Evolutionary conservation across 1,284 basidiomycete genomes (phyloP).

Genomic region (Heliocybe sulcata): DNA sequence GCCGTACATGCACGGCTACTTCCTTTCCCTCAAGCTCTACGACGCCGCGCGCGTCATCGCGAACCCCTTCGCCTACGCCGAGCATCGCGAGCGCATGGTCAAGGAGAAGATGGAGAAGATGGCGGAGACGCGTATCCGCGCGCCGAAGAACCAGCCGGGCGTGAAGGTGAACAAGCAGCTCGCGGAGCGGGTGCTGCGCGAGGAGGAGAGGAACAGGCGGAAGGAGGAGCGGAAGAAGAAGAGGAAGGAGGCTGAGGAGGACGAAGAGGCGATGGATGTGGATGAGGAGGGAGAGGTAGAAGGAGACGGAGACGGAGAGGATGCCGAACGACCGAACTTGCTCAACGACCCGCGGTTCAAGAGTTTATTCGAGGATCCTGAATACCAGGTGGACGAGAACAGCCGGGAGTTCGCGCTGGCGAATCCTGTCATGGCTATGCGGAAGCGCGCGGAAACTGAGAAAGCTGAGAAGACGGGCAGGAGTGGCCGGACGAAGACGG

Average conservation of each 20-base stretch:
- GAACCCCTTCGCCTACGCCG: conserved; percentile 94
- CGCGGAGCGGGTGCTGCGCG: conserved; percentile 78
- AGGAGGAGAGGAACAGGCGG: conserved; percentile 64
- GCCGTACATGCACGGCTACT: conserved; percentile 99
- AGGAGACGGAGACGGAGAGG: conserved; percentile 27
- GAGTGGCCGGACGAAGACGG: conserved; percentile 48
- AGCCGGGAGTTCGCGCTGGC: conserved; percentile 86
- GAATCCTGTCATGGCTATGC: conserved; percentile 57
- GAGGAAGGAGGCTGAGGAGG: conserved; percentile 29
- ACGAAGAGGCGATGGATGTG: conserved; percentile 32
- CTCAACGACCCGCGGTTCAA: conserved; percentile 88
- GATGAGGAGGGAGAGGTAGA: conserved; percentile 28
- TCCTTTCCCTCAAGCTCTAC: conserved; percentile 92
- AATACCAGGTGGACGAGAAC: conserved; percentile 87
- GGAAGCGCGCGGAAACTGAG: background rate
- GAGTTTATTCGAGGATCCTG: conserved; percentile 90
- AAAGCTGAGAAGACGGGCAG: conserved; percentile 11
- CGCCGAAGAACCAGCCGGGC: conserved; percentile 51
- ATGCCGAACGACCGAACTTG: conserved; percentile 41
- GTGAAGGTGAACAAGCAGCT: conserved; percentile 92
- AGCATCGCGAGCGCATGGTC: conserved; percentile 86
- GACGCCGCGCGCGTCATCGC: conserved; percentile 93
- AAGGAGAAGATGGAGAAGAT: conserved; percentile 90
- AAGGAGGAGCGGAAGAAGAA: conserved; percentile 54
- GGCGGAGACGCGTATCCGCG: conserved; percentile 87